Evolutionary conservation across 345 rosid species (phyloP), one percentile per base, ranked within the genome.

Genomic region (Salix dunnii): DNA sequence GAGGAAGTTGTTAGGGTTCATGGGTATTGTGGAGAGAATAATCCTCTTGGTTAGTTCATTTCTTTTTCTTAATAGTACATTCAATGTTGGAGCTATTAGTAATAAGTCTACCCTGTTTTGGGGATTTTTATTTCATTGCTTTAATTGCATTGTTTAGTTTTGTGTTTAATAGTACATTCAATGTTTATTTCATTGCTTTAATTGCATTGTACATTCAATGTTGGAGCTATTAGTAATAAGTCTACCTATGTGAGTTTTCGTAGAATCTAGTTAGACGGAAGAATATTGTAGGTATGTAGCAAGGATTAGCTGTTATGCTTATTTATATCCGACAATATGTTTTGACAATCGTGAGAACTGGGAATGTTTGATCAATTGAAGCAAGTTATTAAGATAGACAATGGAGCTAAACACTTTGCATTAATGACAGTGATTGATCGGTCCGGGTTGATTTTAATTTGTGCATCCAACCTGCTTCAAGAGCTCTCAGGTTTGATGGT

Each of bases 1-100:
- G 99, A 96, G 89, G 99, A 96, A 79, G 99, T 96, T 27, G 94
- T 93, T 71, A 87, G 97, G 85, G 89, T 91, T 89, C 91, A 93
- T 76, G 99, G 99, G 27, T 96, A 93, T 78, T 95, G 96, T 38
- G 98, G 84, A 78, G 99, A 96, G 88, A 84, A 90, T 71, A 95
- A 95, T 88, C 99, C 99, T 71, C 97, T 95, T 68, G 92, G 99
- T 95, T 80, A 85, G 93, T 84, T 61, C 38, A 43, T 48, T 7
- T 67, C 23, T 3, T 58, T 58, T 23, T 58, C 6, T 9, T n/a
- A 3, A 3, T 9, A 23, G 53, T 72, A 20, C 31, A 36, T 49
- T 70, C 40, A 28, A 40, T 9, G 36, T 60, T 61, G 46, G 31
- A 38, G 20, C 27, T 42, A n/a, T 5, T 49, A 25, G 17, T 27